Base-by-base conservation (phyloP, 192 early-diverging fungal species). In the Coemansia nantahalensis region DNA sequence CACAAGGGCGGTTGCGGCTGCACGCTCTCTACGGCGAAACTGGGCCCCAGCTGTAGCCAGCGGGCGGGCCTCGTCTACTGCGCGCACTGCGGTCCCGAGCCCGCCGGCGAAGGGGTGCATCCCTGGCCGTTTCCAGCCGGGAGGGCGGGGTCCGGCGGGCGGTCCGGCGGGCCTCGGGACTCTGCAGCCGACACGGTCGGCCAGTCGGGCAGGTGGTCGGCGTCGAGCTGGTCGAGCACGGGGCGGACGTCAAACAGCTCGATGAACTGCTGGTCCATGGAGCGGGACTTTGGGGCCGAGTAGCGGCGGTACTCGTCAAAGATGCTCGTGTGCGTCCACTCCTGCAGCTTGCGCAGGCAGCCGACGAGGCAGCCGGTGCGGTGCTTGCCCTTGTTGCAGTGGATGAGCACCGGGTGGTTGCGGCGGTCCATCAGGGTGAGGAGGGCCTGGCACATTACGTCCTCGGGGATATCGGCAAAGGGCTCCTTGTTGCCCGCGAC, bases 301-400 rank as follows among this genome's bases (percentile, higher is more conserved):
- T 93, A 99, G 16, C 91, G 68, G 33, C 93, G 81, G 65, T 99
- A 99, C 62, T 99, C 96, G 59, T 95, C 93, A 84, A 97, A 98
- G 14, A 95, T 96, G 6, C 89, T 87, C 0, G 96, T 92, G 84
- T 95, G 85, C 16, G 92, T 92, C 96, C 96, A 98, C 39, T 83
- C 83, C 51, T 97, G 93, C 39, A 95, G 78, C 65, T 95, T 97
- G 19, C 96, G 72, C 14, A 98, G 78, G 52, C 92, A 95, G 4
- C 94, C 94, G 16, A 98, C 84, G 19, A 98, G 45, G 59, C 94
- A 98, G 7, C 93, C 96, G 17, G 95, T 86, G 12, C 96, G 84
- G 56, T 94, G 87, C 58, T 93, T 97, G 39, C 94, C 95, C 22
- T 94, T 88, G 51, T 94, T 88, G 59, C 94, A 98, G 70, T 98